Base-by-base conservation (phyloP, 306 rosid species). In the Glycine latifolia region DNA sequence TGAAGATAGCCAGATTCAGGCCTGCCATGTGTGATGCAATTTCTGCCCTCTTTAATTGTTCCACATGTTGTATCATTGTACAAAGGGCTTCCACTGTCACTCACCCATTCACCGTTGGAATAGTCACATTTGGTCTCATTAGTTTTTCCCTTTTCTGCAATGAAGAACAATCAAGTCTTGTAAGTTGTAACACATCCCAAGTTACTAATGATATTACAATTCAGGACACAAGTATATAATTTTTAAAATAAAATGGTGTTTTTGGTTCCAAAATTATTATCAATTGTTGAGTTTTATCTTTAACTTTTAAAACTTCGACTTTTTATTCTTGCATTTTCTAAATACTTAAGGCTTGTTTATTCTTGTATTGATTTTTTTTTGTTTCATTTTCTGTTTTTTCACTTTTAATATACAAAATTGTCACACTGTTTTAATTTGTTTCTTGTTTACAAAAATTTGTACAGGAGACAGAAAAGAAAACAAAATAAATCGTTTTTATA, bases 41-140 rank as follows among this genome's bases (percentile, higher is more conserved):
- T 95, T 73, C 91, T 92, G 1, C 97, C 97, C 0, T 89, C 86
- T 81, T 95, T 95, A 78, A 95, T 94, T 0, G 87, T 83, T 16
- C 88, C 84, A 78, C 97, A 95, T 68, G 90, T 86, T 39, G 97
- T 90, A 1, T 90, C 94, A 47, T 92, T 95, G 94, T 92, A 95
- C 58, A 91, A 83, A 81, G 97, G 97, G 5, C 92, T 90, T 74
- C 33, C 37, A 14, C 8, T 76, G 65, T 92, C 95, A 37, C 49
- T 80, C 68, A 91, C 87, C 97, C 98, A 95, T 69, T 79, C 83
- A 17, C 97, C 98, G 13, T 77, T 83, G 10, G 75, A 88, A 85
- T 91, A 95, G 85, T 92, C 95, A 77, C 98, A 95, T 44, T 75
- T 70, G 37, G 79, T 59, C 33, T 82, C 87, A 16, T 78, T 1